These are phyloP conservation scores for Proliferodiscus dingleyae DNA, from an alignment of 2,329 filamentous ascomycete genomes.

Conservation along the genomic window DNA sequence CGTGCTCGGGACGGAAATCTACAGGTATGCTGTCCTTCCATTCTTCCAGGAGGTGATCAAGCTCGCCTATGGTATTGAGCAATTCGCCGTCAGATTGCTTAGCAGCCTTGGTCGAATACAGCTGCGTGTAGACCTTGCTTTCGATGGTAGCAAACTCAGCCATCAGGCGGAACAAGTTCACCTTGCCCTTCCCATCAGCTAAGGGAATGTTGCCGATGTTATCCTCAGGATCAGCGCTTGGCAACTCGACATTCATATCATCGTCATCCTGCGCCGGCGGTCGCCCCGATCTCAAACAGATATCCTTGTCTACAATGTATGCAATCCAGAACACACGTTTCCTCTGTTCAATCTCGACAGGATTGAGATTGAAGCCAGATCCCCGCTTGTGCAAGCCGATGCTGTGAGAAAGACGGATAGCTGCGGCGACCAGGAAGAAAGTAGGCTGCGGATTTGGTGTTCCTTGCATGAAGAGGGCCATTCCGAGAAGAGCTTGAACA, in stretches of 20 bases:
- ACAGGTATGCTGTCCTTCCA: slow-evolving; percentile 97
- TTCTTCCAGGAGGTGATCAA: slow-evolving; percentile 83
- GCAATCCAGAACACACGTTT: slow-evolving; percentile 75
- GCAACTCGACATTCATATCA: slow-evolving; percentile 93
- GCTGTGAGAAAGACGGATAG: slow-evolving; percentile 84
- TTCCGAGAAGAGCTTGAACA: slow-evolving; percentile 88
- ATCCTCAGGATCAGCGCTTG: slow-evolving; percentile 83
- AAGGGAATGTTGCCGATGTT: slow-evolving; percentile 93
- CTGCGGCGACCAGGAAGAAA: slow-evolving; percentile 85
- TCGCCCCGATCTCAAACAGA: slow-evolving; percentile 66
- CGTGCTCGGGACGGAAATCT: slow-evolving; percentile 94
- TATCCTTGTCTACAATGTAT: slow-evolving; percentile 69
- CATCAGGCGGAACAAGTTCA: slow-evolving; percentile 92
- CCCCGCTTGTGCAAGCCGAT: slow-evolving; percentile 94
- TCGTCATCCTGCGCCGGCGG: slow-evolving; percentile 71
- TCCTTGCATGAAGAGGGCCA: slow-evolving; percentile 91
- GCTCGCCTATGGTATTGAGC: slow-evolving; percentile 89
- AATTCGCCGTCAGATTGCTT: slow-evolving; percentile 91
- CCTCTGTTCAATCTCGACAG: slow-evolving; percentile 88
- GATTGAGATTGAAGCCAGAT: slow-evolving; percentile 87
- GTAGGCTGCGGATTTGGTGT: slow-evolving; percentile 95
- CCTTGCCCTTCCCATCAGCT: slow-evolving; percentile 81
- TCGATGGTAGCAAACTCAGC: slow-evolving; percentile 89
- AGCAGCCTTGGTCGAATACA: slow-evolving; percentile 89
- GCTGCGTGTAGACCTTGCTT: slow-evolving; percentile 84